Conservation (phyloP, 2,329 filamentous ascomycete genomes). For the Xenosphaeropsis pyriputrescens region DNA sequence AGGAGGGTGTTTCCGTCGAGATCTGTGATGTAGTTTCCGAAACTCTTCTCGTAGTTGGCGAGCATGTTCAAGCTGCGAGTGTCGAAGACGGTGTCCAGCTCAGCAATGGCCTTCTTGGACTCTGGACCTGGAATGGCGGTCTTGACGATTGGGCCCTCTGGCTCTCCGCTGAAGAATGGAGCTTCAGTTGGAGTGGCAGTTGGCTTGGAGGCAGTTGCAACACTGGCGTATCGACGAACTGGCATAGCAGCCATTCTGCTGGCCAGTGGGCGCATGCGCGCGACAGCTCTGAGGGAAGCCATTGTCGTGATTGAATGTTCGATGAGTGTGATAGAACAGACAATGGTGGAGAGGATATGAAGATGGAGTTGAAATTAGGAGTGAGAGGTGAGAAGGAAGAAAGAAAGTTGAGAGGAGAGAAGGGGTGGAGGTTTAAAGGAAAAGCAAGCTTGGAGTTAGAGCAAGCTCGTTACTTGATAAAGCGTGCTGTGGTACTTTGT, state of each 20-base stretch:
- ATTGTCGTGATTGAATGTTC: slow-evolving; percentile 4
- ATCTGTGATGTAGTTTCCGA: slow-evolving; percentile 36
- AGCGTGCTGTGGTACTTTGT: too few species aligned
- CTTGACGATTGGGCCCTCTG: slow-evolving; percentile 15
- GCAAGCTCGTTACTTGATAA: too few species aligned
- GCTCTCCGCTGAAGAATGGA: slow-evolving; percentile 17
- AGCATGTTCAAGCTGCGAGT: slow-evolving; percentile 35
- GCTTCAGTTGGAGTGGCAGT: slow-evolving; percentile 7
- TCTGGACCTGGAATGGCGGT: slow-evolving; percentile 23
- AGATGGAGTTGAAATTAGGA: too few species aligned
- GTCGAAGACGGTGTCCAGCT: slow-evolving; percentile 34
- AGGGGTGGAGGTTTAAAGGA: too few species aligned
- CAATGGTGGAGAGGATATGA: too few species aligned
- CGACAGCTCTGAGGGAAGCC: slow-evolving; percentile 17
- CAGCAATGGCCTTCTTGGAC: slow-evolving; percentile 20
- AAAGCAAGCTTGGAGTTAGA: too few species aligned
- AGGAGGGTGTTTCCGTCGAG: slow-evolving; percentile 33
- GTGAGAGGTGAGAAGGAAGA: too few species aligned
- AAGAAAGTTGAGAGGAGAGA: too few species aligned
- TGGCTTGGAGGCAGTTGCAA: slow-evolving; percentile 9
- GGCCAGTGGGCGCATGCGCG: slow-evolving; percentile 12
- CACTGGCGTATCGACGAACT: slow-evolving; percentile 7
- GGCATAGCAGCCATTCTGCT: slow-evolving; percentile 4
- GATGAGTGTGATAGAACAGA: too few species aligned
- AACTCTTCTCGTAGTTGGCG: slow-evolving; percentile 34